These are phyloP conservation scores for Paramecium sexaurelia DNA, from an alignment of 73 alveolate genomes.

Conservation along the genomic window DNA sequence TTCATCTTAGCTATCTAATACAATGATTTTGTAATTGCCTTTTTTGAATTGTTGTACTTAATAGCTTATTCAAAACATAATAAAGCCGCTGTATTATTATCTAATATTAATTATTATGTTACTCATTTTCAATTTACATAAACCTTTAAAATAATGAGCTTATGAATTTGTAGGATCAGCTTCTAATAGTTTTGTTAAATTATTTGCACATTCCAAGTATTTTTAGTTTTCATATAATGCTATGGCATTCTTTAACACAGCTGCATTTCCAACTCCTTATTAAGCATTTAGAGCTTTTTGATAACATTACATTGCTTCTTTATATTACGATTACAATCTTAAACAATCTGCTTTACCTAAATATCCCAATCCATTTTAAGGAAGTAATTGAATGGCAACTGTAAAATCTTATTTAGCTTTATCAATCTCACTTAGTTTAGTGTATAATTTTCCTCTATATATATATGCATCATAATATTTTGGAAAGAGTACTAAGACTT, in stretches of 20 bases:
- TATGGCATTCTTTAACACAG: constrained; percentile 68
- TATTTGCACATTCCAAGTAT: constrained; percentile 58
- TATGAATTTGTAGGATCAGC: constrained; percentile 64
- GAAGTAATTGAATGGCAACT: constrained; percentile 54
- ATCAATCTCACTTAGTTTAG: constrained; percentile 63
- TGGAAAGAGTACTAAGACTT: constrained; percentile 67
- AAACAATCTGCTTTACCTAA: constrained; percentile 73
- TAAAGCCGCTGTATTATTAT: constrained; percentile 65
- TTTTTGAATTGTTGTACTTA: constrained; percentile 62
- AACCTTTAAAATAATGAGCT: constrained; percentile 72
- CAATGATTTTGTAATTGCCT: constrained; percentile 69
- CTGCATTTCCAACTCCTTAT: constrained; percentile 54
- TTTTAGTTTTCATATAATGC: constrained; percentile 61
- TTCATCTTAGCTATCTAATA: constrained; percentile 71
- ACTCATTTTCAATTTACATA: constrained; percentile 53
- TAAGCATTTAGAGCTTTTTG: constrained; percentile 64
- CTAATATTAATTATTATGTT: background rate
- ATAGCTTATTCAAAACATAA: constrained; percentile 71
- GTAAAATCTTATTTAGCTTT: constrained; percentile 71
- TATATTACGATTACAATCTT: constrained; percentile 40
- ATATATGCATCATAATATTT: constrained; percentile 71
- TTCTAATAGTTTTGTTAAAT: constrained; percentile 55
- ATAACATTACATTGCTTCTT: constrained; percentile 66
- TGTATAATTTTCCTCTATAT: constrained; percentile 67
- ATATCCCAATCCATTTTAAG: constrained; percentile 71